Evolutionary conservation across 129 eudicot species (phyloP).

Genomic region (Artemisia annua): DNA sequence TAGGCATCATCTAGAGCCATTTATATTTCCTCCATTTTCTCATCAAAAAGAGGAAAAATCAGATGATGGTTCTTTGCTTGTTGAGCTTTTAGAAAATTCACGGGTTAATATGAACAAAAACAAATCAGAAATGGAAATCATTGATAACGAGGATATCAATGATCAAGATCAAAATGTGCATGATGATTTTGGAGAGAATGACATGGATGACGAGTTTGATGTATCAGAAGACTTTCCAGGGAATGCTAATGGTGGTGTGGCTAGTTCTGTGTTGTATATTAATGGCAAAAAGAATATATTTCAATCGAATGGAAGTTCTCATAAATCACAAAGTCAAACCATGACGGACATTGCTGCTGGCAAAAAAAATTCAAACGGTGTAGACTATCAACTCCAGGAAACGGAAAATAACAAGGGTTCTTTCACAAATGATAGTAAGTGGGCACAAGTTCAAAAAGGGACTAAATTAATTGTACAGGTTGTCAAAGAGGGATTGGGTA

Average conservation of each 20-base stretch:
- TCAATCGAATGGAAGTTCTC: slow-evolving; percentile 38
- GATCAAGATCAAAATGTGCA: slow-evolving; percentile 38
- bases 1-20: slow-evolving; percentile 58
- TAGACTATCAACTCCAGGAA: slow-evolving; percentile 35
- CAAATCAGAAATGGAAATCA: slow-evolving; percentile 38
- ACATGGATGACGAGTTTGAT: slow-evolving; percentile 49
- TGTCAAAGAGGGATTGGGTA: slow-evolving; percentile 93
- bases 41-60: slow-evolving; percentile 42
- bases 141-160: slow-evolving; percentile 22
- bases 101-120: slow-evolving; percentile 40
- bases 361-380: slow-evolving; percentile 16
- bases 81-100: slow-evolving; percentile 39
- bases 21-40: slow-evolving; percentile 68
- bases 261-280: slow-evolving; percentile 34
- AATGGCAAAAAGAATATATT: slow-evolving; percentile 35
- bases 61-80: slow-evolving; percentile 34
- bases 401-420: slow-evolving; percentile 14
- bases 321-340: slow-evolving; percentile 33
- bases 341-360: slow-evolving; percentile 12
- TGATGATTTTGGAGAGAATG: slow-evolving; percentile 65
- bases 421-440: slow-evolving; percentile 41
- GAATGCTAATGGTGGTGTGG: slow-evolving; percentile 56
- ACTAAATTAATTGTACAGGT: slow-evolving; percentile 92
- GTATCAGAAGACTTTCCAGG: slow-evolving; percentile 40
- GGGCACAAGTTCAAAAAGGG: slow-evolving; percentile 78